A percentile compares a stretch with the other conserved stretches of the same genome.
Evolutionary conservation across 2,329 filamentous ascomycete species (phyloP).

Genomic region (Sarocladium brachiariae): DNA sequence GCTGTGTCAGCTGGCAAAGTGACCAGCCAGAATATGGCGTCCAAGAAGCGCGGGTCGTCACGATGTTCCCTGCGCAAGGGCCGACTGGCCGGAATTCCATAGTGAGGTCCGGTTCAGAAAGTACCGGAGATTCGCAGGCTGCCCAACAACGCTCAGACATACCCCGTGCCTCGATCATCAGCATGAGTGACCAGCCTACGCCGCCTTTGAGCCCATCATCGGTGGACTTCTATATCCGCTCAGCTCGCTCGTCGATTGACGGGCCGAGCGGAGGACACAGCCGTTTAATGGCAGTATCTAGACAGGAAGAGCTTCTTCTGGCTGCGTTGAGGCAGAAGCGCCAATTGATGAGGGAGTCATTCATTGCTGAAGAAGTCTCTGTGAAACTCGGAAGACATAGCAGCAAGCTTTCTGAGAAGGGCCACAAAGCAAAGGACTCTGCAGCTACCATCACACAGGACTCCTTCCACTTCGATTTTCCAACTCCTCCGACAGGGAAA

Average conservation of each 20-base stretch:
- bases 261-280: constrained; percentile 18
- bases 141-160: constrained; percentile 14
- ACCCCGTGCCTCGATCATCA: constrained; percentile 14
- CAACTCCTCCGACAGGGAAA: constrained; percentile 24
- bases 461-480: constrained; percentile 27
- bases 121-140: constrained; percentile 13
- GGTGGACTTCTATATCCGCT: constrained; percentile 40
- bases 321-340: constrained; percentile 50
- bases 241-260: constrained; percentile 30
- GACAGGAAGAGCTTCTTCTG: constrained; percentile 51
- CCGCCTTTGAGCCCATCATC: constrained; percentile 46
- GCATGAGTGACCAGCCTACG: constrained; percentile 35
- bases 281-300: constrained; percentile 51
- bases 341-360: constrained; percentile 45
- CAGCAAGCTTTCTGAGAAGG: constrained; percentile 11
- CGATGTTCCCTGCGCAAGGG: constrained; percentile 26
- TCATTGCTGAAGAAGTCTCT: constrained; percentile 22
- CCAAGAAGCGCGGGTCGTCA: constrained; percentile 34
- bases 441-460: constrained; percentile 24
- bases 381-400: background rate
- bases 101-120: constrained; percentile 17
- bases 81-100: constrained; percentile 12
- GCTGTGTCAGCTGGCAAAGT: constrained; percentile 23
- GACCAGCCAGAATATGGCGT: constrained; percentile 24
- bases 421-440: constrained; percentile 22